Conservation (phyloP, 176 grass and related monocot genomes). For the Oryza brachyantha region DNA sequence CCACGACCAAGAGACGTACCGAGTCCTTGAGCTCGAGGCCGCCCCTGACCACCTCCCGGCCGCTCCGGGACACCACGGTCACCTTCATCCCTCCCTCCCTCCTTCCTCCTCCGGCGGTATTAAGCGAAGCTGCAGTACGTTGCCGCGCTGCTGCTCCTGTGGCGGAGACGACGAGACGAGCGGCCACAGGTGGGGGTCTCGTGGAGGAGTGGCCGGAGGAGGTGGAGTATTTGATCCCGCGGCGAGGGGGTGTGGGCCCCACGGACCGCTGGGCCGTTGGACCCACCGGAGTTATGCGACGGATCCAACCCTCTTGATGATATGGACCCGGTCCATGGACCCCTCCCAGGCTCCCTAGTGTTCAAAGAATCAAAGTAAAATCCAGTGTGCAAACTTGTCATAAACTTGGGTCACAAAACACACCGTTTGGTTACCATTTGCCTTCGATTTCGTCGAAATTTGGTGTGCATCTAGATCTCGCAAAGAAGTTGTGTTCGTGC, state of each 20-base stretch:
- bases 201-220: not conserved
- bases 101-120: too few relatives aligned
- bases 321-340: conserved; percentile 29
- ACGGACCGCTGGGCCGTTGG: conserved; percentile 29
- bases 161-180: not conserved
- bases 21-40: conserved; percentile 74
- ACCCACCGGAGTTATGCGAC: conserved; percentile 37
- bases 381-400: not conserved
- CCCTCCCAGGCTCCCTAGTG: too few relatives aligned
- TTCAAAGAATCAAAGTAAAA: too few relatives aligned
- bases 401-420: not conserved
- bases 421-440: not conserved
- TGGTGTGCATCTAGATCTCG: not conserved
- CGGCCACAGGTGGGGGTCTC: not conserved
- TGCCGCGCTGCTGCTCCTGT: not conserved
- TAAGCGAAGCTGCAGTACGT: too few relatives aligned
- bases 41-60: conserved; percentile 79
- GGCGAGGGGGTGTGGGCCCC: not conserved
- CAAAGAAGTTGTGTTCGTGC: too few relatives aligned
- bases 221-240: conserved; percentile 45
- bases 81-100: conserved; percentile 68
- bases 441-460: not conserved
- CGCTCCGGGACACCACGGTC: conserved; percentile 62
- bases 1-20: conserved; percentile 6
- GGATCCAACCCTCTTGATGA: not conserved